Evolutionary conservation across 23 red algal genomes (phyloP), one percentile per base, ranked within the genome.

Genomic region (Gracilaria gracilis): DNA sequence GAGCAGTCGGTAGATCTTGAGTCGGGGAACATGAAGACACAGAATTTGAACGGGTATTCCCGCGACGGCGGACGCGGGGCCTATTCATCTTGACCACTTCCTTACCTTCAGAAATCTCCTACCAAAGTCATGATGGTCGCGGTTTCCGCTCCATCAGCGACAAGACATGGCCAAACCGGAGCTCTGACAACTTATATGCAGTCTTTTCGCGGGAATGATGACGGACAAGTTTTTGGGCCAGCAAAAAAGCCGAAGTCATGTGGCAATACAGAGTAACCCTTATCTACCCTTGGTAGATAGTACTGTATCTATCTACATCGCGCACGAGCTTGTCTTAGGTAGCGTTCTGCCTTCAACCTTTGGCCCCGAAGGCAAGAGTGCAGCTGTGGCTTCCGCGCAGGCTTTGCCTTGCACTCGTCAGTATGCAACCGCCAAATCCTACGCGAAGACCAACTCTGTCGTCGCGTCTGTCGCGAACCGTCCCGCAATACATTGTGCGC

Each of bases 401-500:
- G n/a, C 36, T 74, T 44, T 74, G 7, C 32, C 69, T 74, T 25
- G 37, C 36, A 74, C 2, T 19, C 24, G 24, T 4, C 28, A 13
- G 25, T 17, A 77, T 77, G 72, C 72, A 77, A 42, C 23, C 72
- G 3, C 27, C 72, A 50, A 77, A 77, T 16, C 72, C 72, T 16
- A 77, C 72, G 23, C 72, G 27, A 27, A 77, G 72, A 50, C 72
- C 72, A 4, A 77, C 72, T 12, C 42, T 77, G 0, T 77, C 72
- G 14, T 77, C 72, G 23, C 72, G 72, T 7, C 72, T 77, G 4
- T 77, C 72, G n/a, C 72, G 72, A 46, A 77, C 72, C 29, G 72
- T 92, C 25, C 89, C 89, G 42, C 80, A 83, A 39, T 84, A 74
- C 67, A 20, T 92, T 49, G 71, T 79, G 16, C 62, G 57, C n/a